A percentile compares a stretch with the other conserved stretches of the same genome.
Conservation (phyloP, 2,329 filamentous ascomycete species). For the Dendryphion nanum region DNA sequence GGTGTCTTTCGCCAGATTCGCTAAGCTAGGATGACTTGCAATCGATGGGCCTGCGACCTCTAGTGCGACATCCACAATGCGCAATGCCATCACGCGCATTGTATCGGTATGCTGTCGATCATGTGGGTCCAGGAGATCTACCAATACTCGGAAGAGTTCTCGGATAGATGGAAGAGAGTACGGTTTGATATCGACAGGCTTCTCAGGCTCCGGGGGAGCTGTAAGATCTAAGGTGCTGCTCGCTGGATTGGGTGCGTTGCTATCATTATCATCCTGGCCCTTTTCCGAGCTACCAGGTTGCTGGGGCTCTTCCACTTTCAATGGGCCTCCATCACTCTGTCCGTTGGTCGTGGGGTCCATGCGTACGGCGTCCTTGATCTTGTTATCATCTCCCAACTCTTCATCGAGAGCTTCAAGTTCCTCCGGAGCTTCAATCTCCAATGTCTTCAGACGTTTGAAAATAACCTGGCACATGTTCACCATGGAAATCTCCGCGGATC, state of each 20-base stretch:
- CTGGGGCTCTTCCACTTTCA: constrained; percentile 35
- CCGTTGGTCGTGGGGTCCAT: constrained; percentile 78
- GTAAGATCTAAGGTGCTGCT: constrained; percentile 46
- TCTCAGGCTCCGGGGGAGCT: constrained; percentile 39
- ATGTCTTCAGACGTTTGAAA: constrained; percentile 85
- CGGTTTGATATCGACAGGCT: constrained; percentile 65
- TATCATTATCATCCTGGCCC: constrained; percentile 35
- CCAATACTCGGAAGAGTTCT: constrained; percentile 89
- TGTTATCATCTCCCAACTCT: constrained; percentile 60
- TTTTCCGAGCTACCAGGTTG: constrained; percentile 32
- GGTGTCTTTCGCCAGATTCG: constrained; percentile 84
- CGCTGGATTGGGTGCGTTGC: constrained; percentile 37
- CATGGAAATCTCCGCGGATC: constrained; percentile 95
- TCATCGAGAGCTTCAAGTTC: constrained; percentile 66
- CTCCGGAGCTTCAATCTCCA: constrained; percentile 73
- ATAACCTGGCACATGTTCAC: constrained; percentile 99
- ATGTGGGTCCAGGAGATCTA: constrained; percentile 90
- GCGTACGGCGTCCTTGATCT: constrained; percentile 68
- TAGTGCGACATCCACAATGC: constrained; percentile 94
- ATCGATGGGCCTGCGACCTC: constrained; percentile 96
- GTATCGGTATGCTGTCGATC: constrained; percentile 90
- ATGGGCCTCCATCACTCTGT: constrained; percentile 47
- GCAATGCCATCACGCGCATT: constrained; percentile 94
- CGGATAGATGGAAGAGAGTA: constrained; percentile 93
- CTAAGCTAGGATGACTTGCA: constrained; percentile 84